Conservation (phyloP, 495 filamentous ascomycete species). For the Parathielavia hyrcaniae region DNA sequence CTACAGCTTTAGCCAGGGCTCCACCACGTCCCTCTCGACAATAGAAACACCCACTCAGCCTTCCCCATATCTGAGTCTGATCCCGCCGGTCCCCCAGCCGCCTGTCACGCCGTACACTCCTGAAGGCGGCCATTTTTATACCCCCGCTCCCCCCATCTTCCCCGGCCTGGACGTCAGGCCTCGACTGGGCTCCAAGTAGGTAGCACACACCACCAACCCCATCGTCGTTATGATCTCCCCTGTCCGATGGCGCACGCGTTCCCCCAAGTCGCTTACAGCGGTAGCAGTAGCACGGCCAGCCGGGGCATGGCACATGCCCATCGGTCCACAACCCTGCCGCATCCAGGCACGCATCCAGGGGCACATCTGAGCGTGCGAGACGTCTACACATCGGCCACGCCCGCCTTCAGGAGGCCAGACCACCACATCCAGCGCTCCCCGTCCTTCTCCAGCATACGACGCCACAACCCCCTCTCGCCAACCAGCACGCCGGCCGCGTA, state of each 20-base stretch:
- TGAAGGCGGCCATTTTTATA: conserved; percentile 42
- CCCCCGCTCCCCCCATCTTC: conserved; percentile 39
- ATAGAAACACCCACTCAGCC: conserved; percentile 44
- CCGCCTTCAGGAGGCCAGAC: conserved; percentile 45
- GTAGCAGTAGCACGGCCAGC: conserved; percentile 42
- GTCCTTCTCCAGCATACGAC: conserved; percentile 42
- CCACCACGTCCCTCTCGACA: conserved; percentile 40
- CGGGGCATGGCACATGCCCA: conserved; percentile 52
- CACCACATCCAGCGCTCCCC: conserved; percentile 46
- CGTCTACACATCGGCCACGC: conserved; percentile 44
- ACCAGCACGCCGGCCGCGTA: conserved; percentile 41
- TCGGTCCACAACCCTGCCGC: conserved; percentile 46
- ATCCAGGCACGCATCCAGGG: conserved; percentile 44
- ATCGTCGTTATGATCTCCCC: conserved; percentile 14
- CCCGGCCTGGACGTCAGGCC: conserved; percentile 44
- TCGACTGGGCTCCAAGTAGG: conserved; percentile 48
- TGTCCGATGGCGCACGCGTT: conserved; percentile 27
- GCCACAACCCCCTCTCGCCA: conserved; percentile 46
- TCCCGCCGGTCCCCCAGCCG: conserved; percentile 41
- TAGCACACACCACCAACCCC: conserved; percentile 23
- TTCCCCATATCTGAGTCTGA: conserved; percentile 40
- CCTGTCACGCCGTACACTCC: conserved; percentile 41
- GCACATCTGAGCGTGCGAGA: conserved; percentile 45
- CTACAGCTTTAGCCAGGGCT: conserved; percentile 44
- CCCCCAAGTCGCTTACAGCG: conserved; percentile 36